Percentiles rank a stretch among this genome's conserved stretches.
These are phyloP conservation scores for Boletus rufocinnamomeus DNA, from an alignment of 768 basidiomycete species.

Conservation along the genomic window DNA sequence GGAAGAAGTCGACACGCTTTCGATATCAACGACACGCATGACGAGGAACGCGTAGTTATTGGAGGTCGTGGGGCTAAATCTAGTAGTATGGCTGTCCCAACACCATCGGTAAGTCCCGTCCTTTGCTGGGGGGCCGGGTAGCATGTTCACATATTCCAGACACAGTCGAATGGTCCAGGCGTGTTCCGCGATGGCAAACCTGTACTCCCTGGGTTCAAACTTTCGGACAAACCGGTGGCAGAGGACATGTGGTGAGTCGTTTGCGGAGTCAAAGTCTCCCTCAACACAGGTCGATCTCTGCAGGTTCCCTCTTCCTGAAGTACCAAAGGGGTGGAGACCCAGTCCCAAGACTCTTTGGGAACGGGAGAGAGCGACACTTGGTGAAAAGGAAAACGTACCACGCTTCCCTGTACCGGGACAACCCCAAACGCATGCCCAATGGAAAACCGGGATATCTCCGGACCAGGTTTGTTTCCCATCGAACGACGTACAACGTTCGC, in stretches of 20 bases:
- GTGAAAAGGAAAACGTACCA: conserved; percentile 48
- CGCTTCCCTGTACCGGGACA: conserved; percentile 24
- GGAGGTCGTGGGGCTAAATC: conserved; percentile 34
- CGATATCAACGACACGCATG: conserved; percentile 62
- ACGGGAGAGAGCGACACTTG: conserved; percentile 38
- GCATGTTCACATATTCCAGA: conserved; percentile 26
- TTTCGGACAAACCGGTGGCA: conserved; percentile 64
- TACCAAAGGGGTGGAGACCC: conserved; percentile 85
- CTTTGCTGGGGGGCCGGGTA: not conserved
- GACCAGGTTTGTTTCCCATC: conserved; percentile 57
- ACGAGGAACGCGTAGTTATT: conserved; percentile 56
- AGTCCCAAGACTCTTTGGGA: conserved; percentile 81
- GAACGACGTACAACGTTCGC: not conserved
- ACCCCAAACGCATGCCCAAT: conserved; percentile 44
- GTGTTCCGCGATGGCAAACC: conserved; percentile 75
- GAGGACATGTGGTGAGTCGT: conserved; percentile 67
- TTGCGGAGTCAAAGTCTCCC: conserved; percentile 13
- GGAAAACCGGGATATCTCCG: conserved; percentile 65
- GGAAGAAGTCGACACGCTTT: conserved; percentile 60
- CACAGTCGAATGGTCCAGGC: conserved; percentile 3
- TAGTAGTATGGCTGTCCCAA: conserved; percentile 1
- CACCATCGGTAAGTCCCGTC: conserved; percentile 15
- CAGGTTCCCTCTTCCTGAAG: conserved; percentile 83
- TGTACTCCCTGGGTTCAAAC: conserved; percentile 73
- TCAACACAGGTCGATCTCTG: conserved; percentile 17